Base-by-base conservation (phyloP, 768 basidiomycete species). In the Podaxis rugospora region DNA sequence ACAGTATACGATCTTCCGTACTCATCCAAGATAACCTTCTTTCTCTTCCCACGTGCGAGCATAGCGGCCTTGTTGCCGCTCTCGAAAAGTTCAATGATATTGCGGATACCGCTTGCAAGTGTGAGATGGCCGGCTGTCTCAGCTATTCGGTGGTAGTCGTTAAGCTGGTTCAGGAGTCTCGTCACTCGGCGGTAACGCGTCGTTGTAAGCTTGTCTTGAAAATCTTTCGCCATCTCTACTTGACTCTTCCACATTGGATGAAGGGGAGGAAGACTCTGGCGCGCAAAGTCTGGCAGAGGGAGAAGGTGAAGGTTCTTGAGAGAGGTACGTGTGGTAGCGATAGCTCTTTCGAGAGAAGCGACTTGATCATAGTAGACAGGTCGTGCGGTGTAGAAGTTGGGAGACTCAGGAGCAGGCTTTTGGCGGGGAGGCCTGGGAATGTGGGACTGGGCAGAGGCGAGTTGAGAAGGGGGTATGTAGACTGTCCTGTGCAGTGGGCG, bases 1-100 rank as follows among this genome's bases (percentile, higher is more conserved):
- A 90, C 69, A 0, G 91, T 91, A 69, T 93, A 92, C n/a, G 88
- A 87, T 61, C 95, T 80, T n/a, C 93, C 93, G 59, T 82, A 81
- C 49, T 81, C 76, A 71, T 98, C 95, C 55, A 92, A 74, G 25
- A 76, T 70, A 37, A 85, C 82, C 6, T 78, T 77, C 67, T 87
- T 87, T 64, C 83, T 78, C 73, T 81, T 75, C 49, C 82, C 74
- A 74, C 79, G 69, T 72, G 78, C 74, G 35, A 81, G 64, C 55
- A 74, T 71, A 5, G 76, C 77, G 27, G 78, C 78, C 67, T 83
- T 85, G 70, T 83, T 84, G 66, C 85, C 81, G 63, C 82, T 81
- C 70, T 92, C 87, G 65, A 90, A 91, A 42, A 86, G 69, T 32
- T 78, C 71, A 37, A 92, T 73, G 14, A 93, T 78, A 39, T 76